phyloP scores from a whole-genome alignment of 1,284 basidiomycete genomes.

The Trichosporon sp. region DNA sequence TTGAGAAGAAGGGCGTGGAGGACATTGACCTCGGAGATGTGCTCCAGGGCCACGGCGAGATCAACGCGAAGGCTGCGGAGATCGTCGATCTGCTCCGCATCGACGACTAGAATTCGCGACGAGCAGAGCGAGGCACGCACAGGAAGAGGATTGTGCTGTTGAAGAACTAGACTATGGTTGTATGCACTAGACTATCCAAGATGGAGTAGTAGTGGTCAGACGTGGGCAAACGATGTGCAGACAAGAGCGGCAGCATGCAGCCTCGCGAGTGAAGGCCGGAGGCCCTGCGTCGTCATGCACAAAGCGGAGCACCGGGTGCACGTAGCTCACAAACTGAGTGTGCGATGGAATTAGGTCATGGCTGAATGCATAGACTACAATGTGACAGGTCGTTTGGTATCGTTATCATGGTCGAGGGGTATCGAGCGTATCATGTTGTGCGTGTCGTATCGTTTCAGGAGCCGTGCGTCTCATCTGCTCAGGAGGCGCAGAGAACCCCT shows the following conservation, averaged over 20 bases:
- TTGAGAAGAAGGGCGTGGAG: constrained; percentile 55
- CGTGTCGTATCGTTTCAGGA: neutral
- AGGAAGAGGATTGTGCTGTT: neutral
- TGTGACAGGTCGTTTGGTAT: too few species aligned
- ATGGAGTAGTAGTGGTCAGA: too few species aligned
- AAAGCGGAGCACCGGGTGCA: too few species aligned
- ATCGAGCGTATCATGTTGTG: neutral
- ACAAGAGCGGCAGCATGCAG: too few species aligned
- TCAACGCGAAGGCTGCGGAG: constrained; percentile 53
- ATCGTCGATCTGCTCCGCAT: constrained; percentile 51
- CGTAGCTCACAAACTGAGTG: too few species aligned
- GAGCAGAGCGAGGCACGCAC: too few species aligned
- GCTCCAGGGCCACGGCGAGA: constrained; percentile 54
- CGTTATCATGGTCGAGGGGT: neutral
- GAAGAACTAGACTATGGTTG: neutral
- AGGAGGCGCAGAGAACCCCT: neutral
- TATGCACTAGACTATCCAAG: neutral
- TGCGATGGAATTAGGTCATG: too few species aligned
- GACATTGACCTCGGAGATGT: constrained; percentile 57
- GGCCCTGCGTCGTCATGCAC: too few species aligned
- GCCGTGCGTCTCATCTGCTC: neutral
- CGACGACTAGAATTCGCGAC: constrained; percentile 39
- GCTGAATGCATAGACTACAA: too few species aligned
- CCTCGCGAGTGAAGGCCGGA: too few species aligned
- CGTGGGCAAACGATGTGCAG: too few species aligned